phyloP scores from a whole-genome alignment of 352 stramenopile species.

The Pythium phragmiticola region DNA sequence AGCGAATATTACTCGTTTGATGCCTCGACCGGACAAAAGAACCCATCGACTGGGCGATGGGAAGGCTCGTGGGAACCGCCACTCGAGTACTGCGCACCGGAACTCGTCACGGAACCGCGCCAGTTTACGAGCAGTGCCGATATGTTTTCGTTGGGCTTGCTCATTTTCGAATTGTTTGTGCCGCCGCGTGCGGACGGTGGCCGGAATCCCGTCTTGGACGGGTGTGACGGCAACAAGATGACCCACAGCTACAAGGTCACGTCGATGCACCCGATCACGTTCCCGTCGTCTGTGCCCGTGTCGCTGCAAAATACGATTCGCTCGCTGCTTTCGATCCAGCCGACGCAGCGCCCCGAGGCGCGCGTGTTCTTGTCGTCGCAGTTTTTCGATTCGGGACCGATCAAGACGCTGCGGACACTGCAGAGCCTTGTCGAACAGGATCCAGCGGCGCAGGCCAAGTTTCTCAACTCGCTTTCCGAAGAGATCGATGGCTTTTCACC shows the following conservation, averaged over 20 bases:
- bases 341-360: slow-evolving; percentile 60
- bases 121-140: slow-evolving; percentile 80
- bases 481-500: slow-evolving; percentile 79
- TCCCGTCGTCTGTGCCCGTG: slow-evolving; percentile 72
- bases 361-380: slow-evolving; percentile 75
- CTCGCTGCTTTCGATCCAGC: slow-evolving; percentile 63
- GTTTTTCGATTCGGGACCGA: slow-evolving; percentile 85
- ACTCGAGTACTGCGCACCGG: slow-evolving; percentile 84
- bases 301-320: slow-evolving; percentile 85
- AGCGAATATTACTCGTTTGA: slow-evolving; percentile 83
- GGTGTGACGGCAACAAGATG: slow-evolving; percentile 87
- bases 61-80: slow-evolving; percentile 79
- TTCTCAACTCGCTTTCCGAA: slow-evolving; percentile 67
- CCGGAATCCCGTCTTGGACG: slow-evolving; percentile 78
- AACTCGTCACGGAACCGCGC: slow-evolving; percentile 80
- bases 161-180: slow-evolving; percentile 87
- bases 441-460: slow-evolving; percentile 76
- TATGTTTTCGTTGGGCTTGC: slow-evolving; percentile 84
- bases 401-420: slow-evolving; percentile 80
- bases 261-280: slow-evolving; percentile 86
- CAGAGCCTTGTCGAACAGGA: slow-evolving; percentile 86
- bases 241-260: slow-evolving; percentile 88
- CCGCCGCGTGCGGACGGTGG: slow-evolving; percentile 72
- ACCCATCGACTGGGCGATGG: slow-evolving; percentile 46
- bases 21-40: slow-evolving; percentile 46